phyloP scores from a whole-genome alignment of 2,329 filamentous ascomycete genomes.

The Trichoderma oligosporum region DNA sequence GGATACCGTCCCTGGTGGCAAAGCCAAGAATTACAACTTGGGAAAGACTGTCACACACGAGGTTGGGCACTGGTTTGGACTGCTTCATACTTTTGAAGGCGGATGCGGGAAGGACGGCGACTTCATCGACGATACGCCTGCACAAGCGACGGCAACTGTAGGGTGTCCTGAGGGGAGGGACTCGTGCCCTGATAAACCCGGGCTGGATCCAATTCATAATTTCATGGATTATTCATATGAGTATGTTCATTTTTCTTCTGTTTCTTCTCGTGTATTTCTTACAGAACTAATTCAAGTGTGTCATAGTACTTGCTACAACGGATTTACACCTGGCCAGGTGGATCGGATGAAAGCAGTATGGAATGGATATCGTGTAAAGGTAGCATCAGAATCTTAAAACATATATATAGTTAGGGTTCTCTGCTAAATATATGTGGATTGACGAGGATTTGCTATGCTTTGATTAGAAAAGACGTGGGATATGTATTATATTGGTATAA shows the following conservation, averaged over 20 bases:
- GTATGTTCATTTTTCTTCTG: background rate
- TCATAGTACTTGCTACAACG: slow-evolving; percentile 16
- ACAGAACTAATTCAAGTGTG: background rate
- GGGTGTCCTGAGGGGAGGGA: slow-evolving; percentile 33
- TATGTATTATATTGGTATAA: no score
- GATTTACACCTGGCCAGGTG: slow-evolving; percentile 22
- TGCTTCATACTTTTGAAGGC: slow-evolving; percentile 42
- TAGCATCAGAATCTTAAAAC: background rate
- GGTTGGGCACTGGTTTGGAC: slow-evolving; percentile 44
- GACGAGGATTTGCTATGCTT: no score
- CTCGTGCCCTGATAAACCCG: slow-evolving; percentile 27
- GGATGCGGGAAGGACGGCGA: slow-evolving; percentile 35
- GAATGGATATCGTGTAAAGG: background rate
- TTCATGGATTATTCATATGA: slow-evolving; percentile 30
- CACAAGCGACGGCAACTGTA: slow-evolving; percentile 25
- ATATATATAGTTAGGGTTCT: no score
- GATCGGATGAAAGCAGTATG: slow-evolving; percentile 19
- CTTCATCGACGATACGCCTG: slow-evolving; percentile 38
- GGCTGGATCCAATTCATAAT: slow-evolving; percentile 29
- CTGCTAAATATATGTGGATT: no score
- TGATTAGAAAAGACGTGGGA: no score
- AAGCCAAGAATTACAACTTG: slow-evolving; percentile 31
- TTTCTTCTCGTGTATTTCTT: background rate
- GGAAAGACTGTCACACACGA: slow-evolving; percentile 34
- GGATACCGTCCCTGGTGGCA: slow-evolving; percentile 22